Percentiles rank a stretch among this genome's conserved stretches.
These are phyloP conservation scores for Piloderma croceum DNA, from an alignment of 768 basidiomycete species.

Conservation along the genomic window DNA sequence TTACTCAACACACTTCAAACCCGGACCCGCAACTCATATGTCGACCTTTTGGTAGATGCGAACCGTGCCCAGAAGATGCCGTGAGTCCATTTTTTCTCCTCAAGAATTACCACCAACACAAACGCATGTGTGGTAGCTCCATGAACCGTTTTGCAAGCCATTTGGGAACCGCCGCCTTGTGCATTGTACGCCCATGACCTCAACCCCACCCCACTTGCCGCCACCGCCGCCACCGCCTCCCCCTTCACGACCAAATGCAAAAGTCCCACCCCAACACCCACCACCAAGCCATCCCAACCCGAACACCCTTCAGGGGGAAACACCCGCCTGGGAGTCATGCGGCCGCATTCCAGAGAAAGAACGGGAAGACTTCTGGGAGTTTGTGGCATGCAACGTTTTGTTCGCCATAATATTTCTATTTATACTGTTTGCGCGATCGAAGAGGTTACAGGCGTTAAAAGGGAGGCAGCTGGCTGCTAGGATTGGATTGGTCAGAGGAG, in stretches of 20 bases:
- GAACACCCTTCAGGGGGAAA: slow-evolving; percentile 39
- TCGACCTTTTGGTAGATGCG: slow-evolving; percentile 51
- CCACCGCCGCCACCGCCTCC: slow-evolving; percentile 23
- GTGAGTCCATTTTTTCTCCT: slow-evolving; percentile 34
- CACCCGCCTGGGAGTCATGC: slow-evolving; percentile 88
- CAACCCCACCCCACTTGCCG: slow-evolving; percentile 10
- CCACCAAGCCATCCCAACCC: slow-evolving; percentile 5
- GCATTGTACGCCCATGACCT: slow-evolving; percentile 62
- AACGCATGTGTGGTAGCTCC: no score
- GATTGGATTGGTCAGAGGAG: slow-evolving; percentile 65
- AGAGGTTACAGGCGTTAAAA: slow-evolving; percentile 63
- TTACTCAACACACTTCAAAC: slow-evolving; percentile 1
- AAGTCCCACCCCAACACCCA: slow-evolving; percentile 13
- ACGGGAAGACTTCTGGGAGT: slow-evolving; percentile 86
- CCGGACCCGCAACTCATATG: slow-evolving; percentile 37
- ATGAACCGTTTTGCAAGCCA: slow-evolving; percentile 91
- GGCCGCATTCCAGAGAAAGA: slow-evolving; percentile 79
- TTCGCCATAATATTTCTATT: slow-evolving; percentile 63
- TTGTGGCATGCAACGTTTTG: slow-evolving; percentile 75
- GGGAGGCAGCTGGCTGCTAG: slow-evolving; percentile 80
- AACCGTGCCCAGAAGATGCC: slow-evolving; percentile 57
- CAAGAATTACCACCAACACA: no score
- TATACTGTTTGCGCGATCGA: slow-evolving; percentile 64
- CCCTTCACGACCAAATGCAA: slow-evolving; percentile 10
- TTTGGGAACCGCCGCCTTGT: slow-evolving; percentile 89